phyloP scores from a whole-genome alignment of 345 rosid genomes.

The Microthlaspi erraticum region DNA sequence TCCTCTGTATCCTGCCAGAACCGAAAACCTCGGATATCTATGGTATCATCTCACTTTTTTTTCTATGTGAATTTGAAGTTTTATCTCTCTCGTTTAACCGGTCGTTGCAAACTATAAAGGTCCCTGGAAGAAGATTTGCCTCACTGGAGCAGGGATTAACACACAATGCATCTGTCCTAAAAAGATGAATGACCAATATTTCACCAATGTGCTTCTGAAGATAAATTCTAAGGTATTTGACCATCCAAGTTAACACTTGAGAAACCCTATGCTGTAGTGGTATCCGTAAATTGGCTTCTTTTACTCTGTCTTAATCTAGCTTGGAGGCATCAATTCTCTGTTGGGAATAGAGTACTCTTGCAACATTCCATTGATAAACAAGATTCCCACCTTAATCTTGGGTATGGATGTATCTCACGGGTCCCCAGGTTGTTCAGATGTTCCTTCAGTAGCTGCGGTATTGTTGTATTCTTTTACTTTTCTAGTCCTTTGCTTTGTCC shows the following conservation, averaged over 20 bases:
- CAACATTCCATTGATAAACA: constrained; percentile 59
- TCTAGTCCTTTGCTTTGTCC: not conserved
- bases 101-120: constrained; percentile 50
- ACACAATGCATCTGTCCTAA: constrained; percentile 84
- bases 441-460: constrained; percentile 89
- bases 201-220: constrained; percentile 87
- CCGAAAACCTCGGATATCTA: constrained; percentile 80
- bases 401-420: constrained; percentile 99
- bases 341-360: constrained; percentile 63
- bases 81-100: constrained; percentile 28
- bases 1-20: constrained; percentile 83
- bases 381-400: constrained; percentile 83
- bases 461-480: constrained; percentile 5
- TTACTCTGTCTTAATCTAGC: constrained; percentile 53
- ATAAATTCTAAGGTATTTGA: constrained; percentile 79
- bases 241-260: constrained; percentile 21
- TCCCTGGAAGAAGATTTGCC: constrained; percentile 88
- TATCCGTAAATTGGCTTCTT: constrained; percentile 15
- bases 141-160: constrained; percentile 67
- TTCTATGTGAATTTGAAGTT: constrained; percentile 19
- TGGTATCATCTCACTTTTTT: constrained; percentile 51
- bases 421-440: constrained; percentile 75
- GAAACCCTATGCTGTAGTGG: constrained; percentile 1
- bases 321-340: constrained; percentile 93
- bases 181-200: constrained; percentile 78